Conservation (phyloP, 2,329 filamentous ascomycete species). For the Hymenoscyphus albidus region DNA sequence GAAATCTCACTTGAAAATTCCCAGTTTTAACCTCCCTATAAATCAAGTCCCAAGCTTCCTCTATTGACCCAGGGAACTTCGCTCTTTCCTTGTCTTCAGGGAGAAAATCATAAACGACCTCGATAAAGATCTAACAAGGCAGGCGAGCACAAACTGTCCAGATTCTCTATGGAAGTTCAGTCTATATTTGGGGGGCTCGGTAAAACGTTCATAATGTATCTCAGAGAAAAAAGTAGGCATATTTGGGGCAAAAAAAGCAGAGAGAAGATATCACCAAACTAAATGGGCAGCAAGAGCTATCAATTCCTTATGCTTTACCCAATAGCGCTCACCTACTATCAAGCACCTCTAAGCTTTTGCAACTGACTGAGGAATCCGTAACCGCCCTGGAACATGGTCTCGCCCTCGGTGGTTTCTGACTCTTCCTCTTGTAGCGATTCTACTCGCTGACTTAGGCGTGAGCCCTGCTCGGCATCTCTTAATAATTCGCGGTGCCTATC, state of each 20-base stretch:
- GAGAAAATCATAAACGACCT: too few species aligned
- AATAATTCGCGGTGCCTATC: conserved; percentile 50
- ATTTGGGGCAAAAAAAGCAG: not conserved
- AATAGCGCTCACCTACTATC: conserved; percentile 14
- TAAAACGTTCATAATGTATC: too few species aligned
- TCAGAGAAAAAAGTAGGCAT: too few species aligned
- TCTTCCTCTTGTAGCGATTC: conserved; percentile 27
- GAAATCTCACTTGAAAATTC: too few species aligned
- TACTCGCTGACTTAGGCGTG: conserved; percentile 25
- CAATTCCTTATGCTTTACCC: not conserved
- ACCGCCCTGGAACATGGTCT: conserved; percentile 29
- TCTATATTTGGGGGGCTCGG: too few species aligned
- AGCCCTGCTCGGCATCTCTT: conserved; percentile 32
- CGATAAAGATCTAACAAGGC: too few species aligned
- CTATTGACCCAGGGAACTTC: too few species aligned
- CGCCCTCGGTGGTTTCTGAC: conserved; percentile 12
- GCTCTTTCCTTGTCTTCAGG: too few species aligned
- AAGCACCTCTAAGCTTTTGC: conserved; percentile 35
- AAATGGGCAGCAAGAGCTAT: not conserved
- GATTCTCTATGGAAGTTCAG: too few species aligned
- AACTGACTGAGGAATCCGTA: conserved; percentile 37
- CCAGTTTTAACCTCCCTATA: too few species aligned
- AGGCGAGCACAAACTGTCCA: too few species aligned
- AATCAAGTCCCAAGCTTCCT: too few species aligned
- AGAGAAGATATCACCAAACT: not conserved